These are phyloP conservation scores for Helichrysum umbraculigerum DNA, from an alignment of 129 eudicot genomes.

Conservation along the genomic window DNA sequence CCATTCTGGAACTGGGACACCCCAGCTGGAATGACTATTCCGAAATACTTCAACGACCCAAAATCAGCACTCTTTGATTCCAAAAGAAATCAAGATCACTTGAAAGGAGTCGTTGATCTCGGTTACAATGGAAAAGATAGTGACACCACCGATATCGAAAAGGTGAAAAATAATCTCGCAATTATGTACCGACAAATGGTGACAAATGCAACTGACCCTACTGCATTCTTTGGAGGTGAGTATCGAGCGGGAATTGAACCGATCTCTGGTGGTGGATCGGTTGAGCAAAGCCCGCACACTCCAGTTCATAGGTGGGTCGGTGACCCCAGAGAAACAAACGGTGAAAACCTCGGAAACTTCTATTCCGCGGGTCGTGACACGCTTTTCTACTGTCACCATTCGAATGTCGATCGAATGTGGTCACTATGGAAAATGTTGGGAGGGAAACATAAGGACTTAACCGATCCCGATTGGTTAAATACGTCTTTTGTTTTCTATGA, in stretches of 20 bases:
- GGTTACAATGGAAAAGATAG: conserved; percentile 19
- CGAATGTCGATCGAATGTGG: conserved; percentile 59
- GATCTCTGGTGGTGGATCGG: conserved; percentile 34
- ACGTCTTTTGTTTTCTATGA: conserved; percentile 51
- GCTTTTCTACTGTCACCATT: conserved; percentile 46
- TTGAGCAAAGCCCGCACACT: conserved; percentile 44
- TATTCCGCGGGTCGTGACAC: conserved; percentile 54
- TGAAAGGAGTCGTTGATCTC: conserved; percentile 31
- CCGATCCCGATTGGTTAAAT: conserved; percentile 48
- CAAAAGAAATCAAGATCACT: conserved; percentile 43
- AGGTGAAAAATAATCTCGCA: conserved; percentile 31
- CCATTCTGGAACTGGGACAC: conserved; percentile 63
- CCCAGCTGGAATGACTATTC: conserved; percentile 50
- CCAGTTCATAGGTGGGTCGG: conserved; percentile 47
- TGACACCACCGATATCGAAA: background rate
- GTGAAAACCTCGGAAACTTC: conserved; percentile 48
- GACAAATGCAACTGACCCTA: conserved; percentile 27
- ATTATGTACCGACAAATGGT: conserved; percentile 52
- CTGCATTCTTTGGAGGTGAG: conserved; percentile 38
- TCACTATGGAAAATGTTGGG: conserved; percentile 40
- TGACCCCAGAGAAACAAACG: conserved; percentile 36
- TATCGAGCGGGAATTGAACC: conserved; percentile 37
- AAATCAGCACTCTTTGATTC: conserved; percentile 38
- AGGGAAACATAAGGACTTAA: conserved; percentile 33
- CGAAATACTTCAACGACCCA: conserved; percentile 28